These are phyloP conservation scores for Yamagishiella unicocca DNA, from an alignment of 139 green algal species.

Conservation along the genomic window DNA sequence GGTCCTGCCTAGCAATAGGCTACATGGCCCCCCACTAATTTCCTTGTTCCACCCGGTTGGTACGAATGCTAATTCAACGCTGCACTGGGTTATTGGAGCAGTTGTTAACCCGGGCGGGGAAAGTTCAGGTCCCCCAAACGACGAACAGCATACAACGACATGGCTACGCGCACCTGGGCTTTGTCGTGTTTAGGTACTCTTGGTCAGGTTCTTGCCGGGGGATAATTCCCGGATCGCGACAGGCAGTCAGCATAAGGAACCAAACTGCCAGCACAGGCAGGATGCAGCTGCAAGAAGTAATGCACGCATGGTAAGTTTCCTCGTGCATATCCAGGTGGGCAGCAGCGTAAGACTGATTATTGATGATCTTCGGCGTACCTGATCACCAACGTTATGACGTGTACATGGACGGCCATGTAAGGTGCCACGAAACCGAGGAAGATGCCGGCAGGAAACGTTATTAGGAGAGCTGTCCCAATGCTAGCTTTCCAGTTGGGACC, in stretches of 20 bases:
- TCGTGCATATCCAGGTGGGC: too few species aligned
- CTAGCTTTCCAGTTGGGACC: slow-evolving; percentile 87
- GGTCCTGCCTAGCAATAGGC: too few species aligned
- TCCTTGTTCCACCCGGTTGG: too few species aligned
- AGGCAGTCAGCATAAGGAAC: slow-evolving; percentile 84
- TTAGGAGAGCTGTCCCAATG: slow-evolving; percentile 70
- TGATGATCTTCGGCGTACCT: slow-evolving; percentile 51
- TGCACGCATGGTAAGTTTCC: too few species aligned
- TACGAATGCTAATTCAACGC: too few species aligned
- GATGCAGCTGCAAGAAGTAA: slow-evolving; percentile 58
- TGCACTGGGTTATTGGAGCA: too few species aligned
- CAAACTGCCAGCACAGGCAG: slow-evolving; percentile 60
- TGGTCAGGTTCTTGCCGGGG: slow-evolving; percentile 82
- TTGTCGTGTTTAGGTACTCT: slow-evolving; percentile 73
- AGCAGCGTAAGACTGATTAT: too few species aligned
- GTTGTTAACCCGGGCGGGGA: too few species aligned
- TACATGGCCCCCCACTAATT: too few species aligned
- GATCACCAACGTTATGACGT: slow-evolving; percentile 62
- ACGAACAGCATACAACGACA: too few species aligned
- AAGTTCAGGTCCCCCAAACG: too few species aligned
- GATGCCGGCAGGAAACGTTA: slow-evolving; percentile 74
- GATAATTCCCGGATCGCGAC: slow-evolving; percentile 93
- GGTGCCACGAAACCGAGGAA: slow-evolving; percentile 80
- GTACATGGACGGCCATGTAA: slow-evolving; percentile 65
- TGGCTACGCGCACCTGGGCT: slow-evolving; percentile 59